A percentile compares a stretch with the other conserved stretches of the same genome.
These are phyloP conservation scores for Lumnitzera racemosa DNA, from an alignment of 345 rosid species.

Conservation along the genomic window DNA sequence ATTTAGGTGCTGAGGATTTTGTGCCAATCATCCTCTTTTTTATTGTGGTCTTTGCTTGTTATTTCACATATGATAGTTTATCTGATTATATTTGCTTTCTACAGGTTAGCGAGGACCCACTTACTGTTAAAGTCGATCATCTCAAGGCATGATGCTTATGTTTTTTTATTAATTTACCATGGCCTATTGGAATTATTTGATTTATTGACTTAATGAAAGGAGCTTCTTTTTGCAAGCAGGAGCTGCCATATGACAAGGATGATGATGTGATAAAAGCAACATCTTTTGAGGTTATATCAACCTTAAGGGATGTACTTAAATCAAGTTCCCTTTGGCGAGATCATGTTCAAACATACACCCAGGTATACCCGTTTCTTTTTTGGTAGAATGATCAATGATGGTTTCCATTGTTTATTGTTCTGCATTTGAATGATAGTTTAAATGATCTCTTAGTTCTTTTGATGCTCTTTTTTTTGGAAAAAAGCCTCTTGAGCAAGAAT, in stretches of 20 bases:
- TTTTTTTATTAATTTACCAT: neutral
- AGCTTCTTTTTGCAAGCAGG: conserved; percentile 30
- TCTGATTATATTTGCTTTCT: conserved; percentile 7
- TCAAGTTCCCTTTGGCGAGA: conserved; percentile 93
- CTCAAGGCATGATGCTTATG: conserved; percentile 51
- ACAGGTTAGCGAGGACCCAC: conserved; percentile 88
- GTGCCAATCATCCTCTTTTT: too few species aligned
- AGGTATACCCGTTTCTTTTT: conserved; percentile 24
- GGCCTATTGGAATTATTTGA: neutral
- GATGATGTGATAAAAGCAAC: conserved; percentile 94
- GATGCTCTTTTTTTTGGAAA: too few species aligned
- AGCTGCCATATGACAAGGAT: conserved; percentile 80
- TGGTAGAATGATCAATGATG: too few species aligned
- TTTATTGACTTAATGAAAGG: neutral
- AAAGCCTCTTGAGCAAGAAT: too few species aligned
- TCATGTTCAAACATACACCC: conserved; percentile 88
- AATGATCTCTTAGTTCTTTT: neutral
- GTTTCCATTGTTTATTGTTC: conserved; percentile 7
- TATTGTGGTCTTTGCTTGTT: neutral
- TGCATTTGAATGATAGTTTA: neutral
- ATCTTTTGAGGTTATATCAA: conserved; percentile 92
- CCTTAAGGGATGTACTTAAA: conserved; percentile 83
- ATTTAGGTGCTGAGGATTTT: too few species aligned
- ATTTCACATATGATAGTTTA: neutral
- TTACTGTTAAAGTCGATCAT: conserved; percentile 95